These are phyloP conservation scores for Cystobasidium pallidum DNA, from an alignment of 1,284 basidiomycete species.

Conservation along the genomic window DNA sequence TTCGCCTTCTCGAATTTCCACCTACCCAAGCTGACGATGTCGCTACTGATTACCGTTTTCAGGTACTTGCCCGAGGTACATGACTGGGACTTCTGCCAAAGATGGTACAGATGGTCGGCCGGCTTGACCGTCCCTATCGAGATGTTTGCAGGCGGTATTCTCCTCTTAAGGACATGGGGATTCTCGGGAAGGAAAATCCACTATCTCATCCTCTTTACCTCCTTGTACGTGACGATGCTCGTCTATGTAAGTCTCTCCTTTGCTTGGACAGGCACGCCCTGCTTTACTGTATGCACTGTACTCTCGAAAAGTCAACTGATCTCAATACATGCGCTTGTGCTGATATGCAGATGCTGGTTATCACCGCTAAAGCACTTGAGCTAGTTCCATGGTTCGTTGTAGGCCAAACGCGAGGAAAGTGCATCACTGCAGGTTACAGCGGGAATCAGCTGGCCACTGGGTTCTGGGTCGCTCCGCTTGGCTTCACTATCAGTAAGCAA, in stretches of 20 bases:
- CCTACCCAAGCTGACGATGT: too few relatives aligned
- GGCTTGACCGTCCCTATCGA: constrained; percentile 24
- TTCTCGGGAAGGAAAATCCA: constrained; percentile 13
- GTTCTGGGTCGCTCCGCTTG: constrained; percentile 18
- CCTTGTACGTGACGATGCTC: background rate
- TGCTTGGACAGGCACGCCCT: too few relatives aligned
- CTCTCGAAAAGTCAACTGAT: too few relatives aligned
- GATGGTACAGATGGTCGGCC: constrained; percentile 19
- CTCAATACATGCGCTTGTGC: background rate
- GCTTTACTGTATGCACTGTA: too few relatives aligned
- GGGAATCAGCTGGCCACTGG: constrained; percentile 13
- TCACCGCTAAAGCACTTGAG: constrained; percentile 20
- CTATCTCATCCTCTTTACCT: constrained; percentile 20
- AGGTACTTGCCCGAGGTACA: constrained; percentile 18
- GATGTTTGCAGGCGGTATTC: constrained; percentile 22
- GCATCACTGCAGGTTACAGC: constrained; percentile 13
- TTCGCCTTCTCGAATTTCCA: too few relatives aligned
- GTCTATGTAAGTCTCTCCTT: constrained; percentile 3
- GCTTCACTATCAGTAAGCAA: constrained; percentile 1
- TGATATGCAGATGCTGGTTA: constrained; percentile 1
- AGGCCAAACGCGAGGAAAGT: constrained; percentile 12
- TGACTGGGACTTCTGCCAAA: constrained; percentile 8
- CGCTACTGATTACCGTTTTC: too few relatives aligned
- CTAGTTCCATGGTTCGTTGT: constrained; percentile 8
- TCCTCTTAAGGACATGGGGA: constrained; percentile 17